Percentiles rank a stretch among this genome's conserved stretches.
phyloP scores from a whole-genome alignment of 2,329 filamentous ascomycete genomes.

The Fusarium sp. region DNA sequence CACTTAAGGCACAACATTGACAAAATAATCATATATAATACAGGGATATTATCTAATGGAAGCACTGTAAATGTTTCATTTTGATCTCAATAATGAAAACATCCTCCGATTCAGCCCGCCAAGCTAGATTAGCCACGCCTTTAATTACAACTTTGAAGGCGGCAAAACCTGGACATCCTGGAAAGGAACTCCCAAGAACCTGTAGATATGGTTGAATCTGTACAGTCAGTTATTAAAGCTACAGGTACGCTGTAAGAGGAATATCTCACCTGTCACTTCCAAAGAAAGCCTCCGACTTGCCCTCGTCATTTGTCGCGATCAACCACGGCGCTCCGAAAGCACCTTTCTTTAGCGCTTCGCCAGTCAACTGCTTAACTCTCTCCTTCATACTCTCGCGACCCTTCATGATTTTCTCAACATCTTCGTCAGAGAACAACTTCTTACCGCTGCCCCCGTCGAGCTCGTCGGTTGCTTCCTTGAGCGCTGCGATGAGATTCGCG shows the following conservation, averaged over 20 bases:
- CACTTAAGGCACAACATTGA: constrained; percentile 5
- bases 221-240: background rate
- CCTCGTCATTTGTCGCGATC: constrained; percentile 70
- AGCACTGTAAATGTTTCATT: background rate
- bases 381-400: constrained; percentile 62
- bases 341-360: constrained; percentile 71
- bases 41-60: too few species aligned
- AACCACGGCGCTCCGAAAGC: constrained; percentile 85
- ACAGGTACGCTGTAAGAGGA: too few species aligned
- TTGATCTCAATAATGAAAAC: background rate
- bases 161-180: constrained; percentile 60
- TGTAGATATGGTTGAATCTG: constrained; percentile 78
- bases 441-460: constrained; percentile 36
- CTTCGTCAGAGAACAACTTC: constrained; percentile 61
- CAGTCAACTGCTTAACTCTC: constrained; percentile 67
- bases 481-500: constrained; percentile 60
- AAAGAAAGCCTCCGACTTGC: constrained; percentile 76
- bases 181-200: constrained; percentile 72
- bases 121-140: background rate
- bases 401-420: constrained; percentile 68
- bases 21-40: background rate
- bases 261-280: constrained; percentile 73
- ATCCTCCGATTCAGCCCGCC: background rate
- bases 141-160: constrained; percentile 54
- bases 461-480: constrained; percentile 50